Conservation (phyloP, 1,284 basidiomycete species). For the Ustilago crameri region DNA sequence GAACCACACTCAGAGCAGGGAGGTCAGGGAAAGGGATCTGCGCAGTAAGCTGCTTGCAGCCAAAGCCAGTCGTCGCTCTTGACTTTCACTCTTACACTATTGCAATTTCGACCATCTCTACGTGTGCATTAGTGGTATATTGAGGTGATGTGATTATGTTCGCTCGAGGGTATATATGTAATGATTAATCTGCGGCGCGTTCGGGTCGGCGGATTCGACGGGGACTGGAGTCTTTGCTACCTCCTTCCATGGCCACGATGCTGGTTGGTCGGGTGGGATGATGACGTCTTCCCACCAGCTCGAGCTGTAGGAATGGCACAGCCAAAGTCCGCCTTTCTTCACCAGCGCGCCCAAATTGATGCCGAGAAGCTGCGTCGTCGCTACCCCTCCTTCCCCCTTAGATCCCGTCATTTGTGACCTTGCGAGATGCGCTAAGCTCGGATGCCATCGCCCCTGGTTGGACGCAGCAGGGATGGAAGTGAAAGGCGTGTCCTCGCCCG, state of each 20-base stretch:
- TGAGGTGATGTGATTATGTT: conserved; percentile 4
- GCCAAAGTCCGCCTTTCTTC: conserved; percentile 8
- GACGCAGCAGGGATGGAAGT: not conserved
- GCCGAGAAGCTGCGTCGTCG: conserved; percentile 25
- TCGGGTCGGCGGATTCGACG: conserved; percentile 8
- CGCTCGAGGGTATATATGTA: conserved; percentile 35
- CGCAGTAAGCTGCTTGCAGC: conserved; percentile 27
- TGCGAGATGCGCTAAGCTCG: not conserved
- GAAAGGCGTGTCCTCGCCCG: conserved; percentile 18
- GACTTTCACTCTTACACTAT: too few species aligned
- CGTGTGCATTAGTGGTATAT: not conserved
- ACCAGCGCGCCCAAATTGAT: conserved; percentile 10
- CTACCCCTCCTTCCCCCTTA: not conserved
- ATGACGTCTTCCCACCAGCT: conserved; percentile 30
- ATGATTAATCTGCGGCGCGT: conserved; percentile 31
- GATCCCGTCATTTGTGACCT: too few species aligned
- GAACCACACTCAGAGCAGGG: not conserved
- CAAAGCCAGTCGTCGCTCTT: conserved; percentile 7
- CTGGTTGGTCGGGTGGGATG: not conserved
- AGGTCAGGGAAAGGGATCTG: conserved; percentile 22
- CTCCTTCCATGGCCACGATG: conserved; percentile 14
- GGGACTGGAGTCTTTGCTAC: conserved; percentile 6
- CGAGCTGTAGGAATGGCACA: conserved; percentile 43
- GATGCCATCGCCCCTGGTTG: not conserved
- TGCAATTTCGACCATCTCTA: not conserved